Evolutionary conservation across 257 asterid species (phyloP), one percentile per base, ranked within the genome.

Genomic region (Fraxinus quadrangulata): DNA sequence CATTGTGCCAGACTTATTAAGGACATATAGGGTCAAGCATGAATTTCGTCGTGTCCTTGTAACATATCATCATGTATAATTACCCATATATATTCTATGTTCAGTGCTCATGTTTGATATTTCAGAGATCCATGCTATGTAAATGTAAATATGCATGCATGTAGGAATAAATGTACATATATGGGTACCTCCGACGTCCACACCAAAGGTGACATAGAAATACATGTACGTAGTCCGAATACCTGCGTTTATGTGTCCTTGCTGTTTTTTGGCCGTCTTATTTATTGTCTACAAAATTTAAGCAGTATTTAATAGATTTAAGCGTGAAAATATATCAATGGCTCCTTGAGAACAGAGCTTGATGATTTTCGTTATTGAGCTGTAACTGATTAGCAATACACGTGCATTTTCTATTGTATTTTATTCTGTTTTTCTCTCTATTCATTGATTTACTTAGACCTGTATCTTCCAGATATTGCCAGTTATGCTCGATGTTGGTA

Each of bases 401-500:
- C 49, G 9, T 74, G n/a, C 54, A 49, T 61, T 49, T 56, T 79
- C 74, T 31, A n/a, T 28, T 79, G 21, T 65, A 68, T 37, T 28
- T 51, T 78, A 28, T 72, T 1, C 17, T 47, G 74, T 71, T 21
- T 65, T 59, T 28, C 78, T 30, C 80, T 63, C 33, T 63, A 76
- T 28, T 28, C 42, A 66, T 59, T 49, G 68, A 39, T 65, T 79
- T 59, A 65, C 75, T 68, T 73, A 37, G 84, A 73, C 70, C 78
- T 21, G 33, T 81, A 67, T 72, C 30, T 80, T 23, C 78, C 93
- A 96, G 99, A 85, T 96, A 84, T 88, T 96, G 84, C 99, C 99
- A 19, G 90, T 96, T 79, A 96, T 96, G 99, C 99, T 96, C 81
- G 99, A 96, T 77, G 96, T 96, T 76, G 99, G 99, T 77, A 96